Percentiles rank a stretch among this genome's conserved stretches.
Conservation (phyloP, 345 rosid species). For the Euphorbia tirucalli region DNA sequence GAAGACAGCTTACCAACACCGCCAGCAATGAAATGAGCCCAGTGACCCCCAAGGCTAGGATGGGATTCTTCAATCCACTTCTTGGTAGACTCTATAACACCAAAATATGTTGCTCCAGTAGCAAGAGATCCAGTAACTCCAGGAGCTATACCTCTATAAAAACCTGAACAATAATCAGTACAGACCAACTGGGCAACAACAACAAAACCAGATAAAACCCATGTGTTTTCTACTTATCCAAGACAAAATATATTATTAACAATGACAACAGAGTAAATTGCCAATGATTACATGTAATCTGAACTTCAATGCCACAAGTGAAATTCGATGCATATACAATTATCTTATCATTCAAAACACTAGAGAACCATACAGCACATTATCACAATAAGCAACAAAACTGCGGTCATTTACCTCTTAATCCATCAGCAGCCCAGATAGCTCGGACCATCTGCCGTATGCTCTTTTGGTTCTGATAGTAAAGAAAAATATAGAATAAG, state of each 20-base stretch:
- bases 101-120: conserved; percentile 96
- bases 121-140: conserved; percentile 88
- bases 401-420: conserved; percentile 45
- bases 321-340: background rate
- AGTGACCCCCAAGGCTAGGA: conserved; percentile 79
- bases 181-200: conserved; percentile 8
- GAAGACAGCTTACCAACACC: conserved; percentile 58
- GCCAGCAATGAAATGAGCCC: conserved; percentile 93
- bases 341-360: background rate
- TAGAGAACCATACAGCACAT: background rate
- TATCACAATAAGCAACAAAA: background rate
- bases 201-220: background rate
- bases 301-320: too few species aligned
- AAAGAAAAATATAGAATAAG: background rate
- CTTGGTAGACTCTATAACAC: conserved; percentile 88
- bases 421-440: conserved; percentile 69
- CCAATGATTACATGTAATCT: background rate
- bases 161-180: conserved; percentile 51
- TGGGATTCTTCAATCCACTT: conserved; percentile 88
- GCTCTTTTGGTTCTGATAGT: conserved; percentile 63
- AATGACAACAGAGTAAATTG: too few species aligned
- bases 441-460: conserved; percentile 67
- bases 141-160: conserved; percentile 86
- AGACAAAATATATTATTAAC: too few species aligned
- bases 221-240: too few species aligned